Percentiles rank a stretch among this genome's conserved stretches.
Conservation (phyloP, 108 stramenopile species). For the Mayamaea pseudoterrestris region DNA sequence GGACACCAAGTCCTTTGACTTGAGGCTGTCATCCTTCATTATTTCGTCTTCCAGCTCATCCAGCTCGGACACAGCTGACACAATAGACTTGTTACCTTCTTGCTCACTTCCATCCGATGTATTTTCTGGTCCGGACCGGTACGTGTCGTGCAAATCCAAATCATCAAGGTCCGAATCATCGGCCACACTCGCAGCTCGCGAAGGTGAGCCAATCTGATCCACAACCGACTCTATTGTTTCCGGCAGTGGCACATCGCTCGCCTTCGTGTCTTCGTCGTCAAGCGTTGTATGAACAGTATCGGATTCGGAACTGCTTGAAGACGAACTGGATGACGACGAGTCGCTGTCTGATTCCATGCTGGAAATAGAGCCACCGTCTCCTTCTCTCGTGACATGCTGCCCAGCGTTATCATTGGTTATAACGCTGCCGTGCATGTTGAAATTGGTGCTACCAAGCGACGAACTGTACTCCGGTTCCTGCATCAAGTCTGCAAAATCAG, state of each 20-base stretch:
- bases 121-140: no score
- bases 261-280: constrained; percentile 1
- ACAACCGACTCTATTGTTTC: no score
- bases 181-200: no score
- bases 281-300: constrained; percentile 47
- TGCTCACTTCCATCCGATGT: constrained; percentile 8
- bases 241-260: no score
- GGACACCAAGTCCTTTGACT: constrained; percentile 13
- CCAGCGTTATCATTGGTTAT: no score
- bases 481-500: neutral
- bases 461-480: no score
- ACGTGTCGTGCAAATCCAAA: no score
- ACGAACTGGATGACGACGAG: constrained; percentile 70
- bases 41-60: constrained; percentile 7
- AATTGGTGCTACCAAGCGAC: no score
- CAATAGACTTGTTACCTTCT: constrained; percentile 14
- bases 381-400: no score
- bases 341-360: constrained; percentile 31
- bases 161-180: no score
- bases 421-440: no score
- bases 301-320: constrained; percentile 56
- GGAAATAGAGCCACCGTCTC: constrained; percentile 4
- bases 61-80: constrained; percentile 3
- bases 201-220: no score
- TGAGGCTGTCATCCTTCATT: constrained; percentile 15